phyloP scores from a whole-genome alignment of 2,329 filamentous ascomycete species.

The Esteya vermicola region DNA sequence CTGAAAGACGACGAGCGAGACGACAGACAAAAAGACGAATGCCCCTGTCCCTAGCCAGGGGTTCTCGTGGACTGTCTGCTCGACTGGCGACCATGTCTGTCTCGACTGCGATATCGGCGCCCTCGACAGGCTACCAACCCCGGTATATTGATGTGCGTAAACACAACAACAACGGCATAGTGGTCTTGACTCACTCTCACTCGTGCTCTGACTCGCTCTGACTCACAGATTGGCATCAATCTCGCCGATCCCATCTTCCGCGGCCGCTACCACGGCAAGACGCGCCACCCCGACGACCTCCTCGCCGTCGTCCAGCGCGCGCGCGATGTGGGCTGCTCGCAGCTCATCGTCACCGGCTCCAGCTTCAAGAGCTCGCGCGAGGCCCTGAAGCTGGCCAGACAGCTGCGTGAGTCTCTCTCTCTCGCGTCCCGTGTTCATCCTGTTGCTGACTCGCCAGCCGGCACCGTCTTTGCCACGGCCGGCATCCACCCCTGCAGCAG shows the following conservation, averaged over 20 bases:
- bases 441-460: conserved; percentile 34
- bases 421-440: conserved; percentile 5
- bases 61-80: conserved; percentile 1
- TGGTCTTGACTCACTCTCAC: neutral
- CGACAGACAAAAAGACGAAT: no score
- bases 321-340: conserved; percentile 62
- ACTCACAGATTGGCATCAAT: conserved; percentile 79
- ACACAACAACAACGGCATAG: no score
- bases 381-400: conserved; percentile 57
- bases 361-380: conserved; percentile 65
- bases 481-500: conserved; percentile 90
- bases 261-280: conserved; percentile 69
- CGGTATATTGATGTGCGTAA: conserved; percentile 49
- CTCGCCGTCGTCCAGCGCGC: conserved; percentile 66
- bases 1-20: no score
- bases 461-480: conserved; percentile 74
- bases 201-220: neutral
- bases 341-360: conserved; percentile 88
- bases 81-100: no score
- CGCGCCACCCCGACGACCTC: conserved; percentile 60
- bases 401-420: conserved; percentile 64
- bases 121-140: conserved; percentile 23
- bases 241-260: conserved; percentile 83
- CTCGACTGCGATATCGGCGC: conserved; percentile 8
- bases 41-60: conserved; percentile 6